Evolutionary conservation across 345 rosid genomes (phyloP).

Genomic region (Psidium friedrichsthalianum): DNA sequence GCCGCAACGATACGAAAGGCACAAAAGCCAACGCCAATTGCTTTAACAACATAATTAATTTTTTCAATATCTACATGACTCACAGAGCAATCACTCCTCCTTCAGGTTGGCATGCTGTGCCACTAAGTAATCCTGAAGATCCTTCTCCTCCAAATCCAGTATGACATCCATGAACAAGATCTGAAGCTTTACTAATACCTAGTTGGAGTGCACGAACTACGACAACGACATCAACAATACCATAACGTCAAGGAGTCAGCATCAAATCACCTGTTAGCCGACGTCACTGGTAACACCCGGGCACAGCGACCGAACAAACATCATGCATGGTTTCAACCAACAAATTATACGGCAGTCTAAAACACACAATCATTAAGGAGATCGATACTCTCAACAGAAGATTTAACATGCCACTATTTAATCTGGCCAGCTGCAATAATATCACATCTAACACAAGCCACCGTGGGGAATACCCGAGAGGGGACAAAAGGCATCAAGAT

Average conservation of each 20-base stretch:
- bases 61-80: not conserved
- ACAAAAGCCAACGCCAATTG: not conserved
- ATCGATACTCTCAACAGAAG: not conserved
- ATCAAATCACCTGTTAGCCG: not conserved
- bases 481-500: not conserved
- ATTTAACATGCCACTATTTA: not conserved
- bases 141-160: not conserved
- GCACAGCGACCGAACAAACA: not conserved
- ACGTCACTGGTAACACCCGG: not conserved
- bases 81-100: not conserved
- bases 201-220: not conserved
- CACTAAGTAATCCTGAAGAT: not conserved
- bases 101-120: not conserved
- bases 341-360: not conserved
- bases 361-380: not conserved
- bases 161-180: not conserved
- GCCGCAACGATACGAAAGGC: not conserved
- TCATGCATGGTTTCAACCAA: not conserved
- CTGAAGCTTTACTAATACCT: not conserved
- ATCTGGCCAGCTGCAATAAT: not conserved
- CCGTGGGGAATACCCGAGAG: not conserved
- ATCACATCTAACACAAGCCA: not conserved
- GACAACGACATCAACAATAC: not conserved
- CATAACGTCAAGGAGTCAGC: not conserved
- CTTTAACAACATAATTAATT: not conserved